Evolutionary conservation across 2,329 filamentous ascomycete species (phyloP), one percentile per base, ranked within the genome.

Genomic region (Fusarium napiforme): DNA sequence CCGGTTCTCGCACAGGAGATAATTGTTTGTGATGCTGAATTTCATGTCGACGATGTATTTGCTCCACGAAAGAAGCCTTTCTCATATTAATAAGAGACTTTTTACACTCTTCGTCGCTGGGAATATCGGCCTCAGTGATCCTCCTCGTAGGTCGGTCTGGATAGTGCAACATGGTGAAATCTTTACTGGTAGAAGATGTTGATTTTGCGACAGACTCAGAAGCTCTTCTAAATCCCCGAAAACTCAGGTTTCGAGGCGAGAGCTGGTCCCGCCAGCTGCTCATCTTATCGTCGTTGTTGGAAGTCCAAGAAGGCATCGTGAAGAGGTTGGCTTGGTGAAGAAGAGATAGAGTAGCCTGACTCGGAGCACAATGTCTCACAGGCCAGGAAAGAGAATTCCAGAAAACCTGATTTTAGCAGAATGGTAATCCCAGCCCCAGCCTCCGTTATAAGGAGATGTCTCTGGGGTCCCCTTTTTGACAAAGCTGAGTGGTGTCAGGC

Each of bases 41-140:
- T n/a, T 68, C 67, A 45, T 74, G 50, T 28, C 59, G 52, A 23
- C 62, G 71, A 21, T 69, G 37, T 32, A 60, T 47, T 56, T 75
- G 60, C 50, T 73, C 67, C 19, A 50, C 49, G 55, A 76, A 46
- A 26, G 72, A 69, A 7, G 71, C 66, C 30, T 71, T 73, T 42
- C 72, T 67, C 62, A 76, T 64, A 18, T 55, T 63, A 28, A 71
- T 60, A 36, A 77, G 58, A 23, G 62, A 67, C 21, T 23, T 42
- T 57, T 60, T 72, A 56, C 74, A 77, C 52, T 78, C 74, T 19
- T 71, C 71, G 34, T 79, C 75, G n/a, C 39, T 72, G 23, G 77
- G 73, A 30, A 78, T 76, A 12, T 77, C 74, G 30, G 64, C 71
- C 45, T 71, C 58, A 30, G 66, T 69, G 34, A 74, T 69, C 56